Conservation (phyloP, 257 asterid species). For the Rubia yunnanensis region DNA sequence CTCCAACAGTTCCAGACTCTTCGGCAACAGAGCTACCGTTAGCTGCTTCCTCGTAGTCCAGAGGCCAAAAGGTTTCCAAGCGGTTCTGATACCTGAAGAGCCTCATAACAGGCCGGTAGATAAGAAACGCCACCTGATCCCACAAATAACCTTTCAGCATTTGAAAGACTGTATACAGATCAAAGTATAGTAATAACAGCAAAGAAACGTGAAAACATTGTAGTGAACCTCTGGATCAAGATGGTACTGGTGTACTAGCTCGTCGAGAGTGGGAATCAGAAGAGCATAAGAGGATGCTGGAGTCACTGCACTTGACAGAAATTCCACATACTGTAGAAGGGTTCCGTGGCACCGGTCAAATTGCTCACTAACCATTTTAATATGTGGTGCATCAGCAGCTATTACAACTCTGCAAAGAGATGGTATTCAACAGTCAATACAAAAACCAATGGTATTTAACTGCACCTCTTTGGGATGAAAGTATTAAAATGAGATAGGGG, state of each 20-base stretch:
- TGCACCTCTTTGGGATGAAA: not conserved
- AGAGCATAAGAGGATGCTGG: conserved; percentile 69
- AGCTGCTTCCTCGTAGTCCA: conserved; percentile 47
- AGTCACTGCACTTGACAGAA: conserved; percentile 79
- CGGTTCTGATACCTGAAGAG: conserved; percentile 63
- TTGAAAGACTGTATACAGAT: not conserved
- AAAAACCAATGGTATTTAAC: conserved; percentile 8
- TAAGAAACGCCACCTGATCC: conserved; percentile 81
- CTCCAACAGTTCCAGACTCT: conserved; percentile 45
- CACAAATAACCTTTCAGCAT: conserved; percentile 12
- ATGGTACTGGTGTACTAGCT: conserved; percentile 86
- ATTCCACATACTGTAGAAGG: conserved; percentile 97
- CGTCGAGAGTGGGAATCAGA: conserved; percentile 83
- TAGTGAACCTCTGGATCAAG: conserved; percentile 92
- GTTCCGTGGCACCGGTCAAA: conserved; percentile 98
- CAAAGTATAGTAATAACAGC: conserved; percentile 1
- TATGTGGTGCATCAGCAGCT: conserved; percentile 74
- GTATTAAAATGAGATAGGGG: not conserved
- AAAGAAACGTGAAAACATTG: conserved; percentile 12
- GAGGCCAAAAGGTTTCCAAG: conserved; percentile 76
- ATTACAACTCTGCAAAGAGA: conserved; percentile 71
- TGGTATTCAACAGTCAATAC: conserved; percentile 13
- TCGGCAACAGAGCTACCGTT: conserved; percentile 34
- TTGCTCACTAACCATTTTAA: conserved; percentile 97
- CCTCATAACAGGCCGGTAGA: conserved; percentile 98